Evolutionary conservation across 768 basidiomycete genomes (phyloP), one percentile per base, ranked within the genome.

Genomic region (Lactarius sanguifluus): DNA sequence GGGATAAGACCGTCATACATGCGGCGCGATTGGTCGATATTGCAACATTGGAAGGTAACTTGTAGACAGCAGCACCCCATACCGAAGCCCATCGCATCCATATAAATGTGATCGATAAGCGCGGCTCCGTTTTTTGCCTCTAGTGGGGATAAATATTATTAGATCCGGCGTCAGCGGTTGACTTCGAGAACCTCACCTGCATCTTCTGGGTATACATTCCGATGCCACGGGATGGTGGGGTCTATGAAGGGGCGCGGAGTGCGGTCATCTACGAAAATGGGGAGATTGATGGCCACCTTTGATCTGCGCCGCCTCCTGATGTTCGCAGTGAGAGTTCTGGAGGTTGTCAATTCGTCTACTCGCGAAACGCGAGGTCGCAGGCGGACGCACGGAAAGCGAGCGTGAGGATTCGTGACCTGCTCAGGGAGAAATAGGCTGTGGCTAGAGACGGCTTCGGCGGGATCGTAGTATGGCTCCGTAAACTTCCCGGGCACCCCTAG

Each of bases 11-110:
- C 92, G 75, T 99, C 97, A 75, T 99, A 99, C 78, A 98, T 86
- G 62, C 92, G 82, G 73, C 94, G 83, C 13, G 97, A 95, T 75
- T 99, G 95, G 38, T 85, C 83, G 32, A 99, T 87, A 78, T 94
- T 94, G 77, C 94, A 97, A 3, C 95, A 90, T 77, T 99, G 97
- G 79, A 98, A 98, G 16, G 97, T 99, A 67, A 98, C 83, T 73
- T 99, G 97, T 60, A 99, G 81, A 77, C 97, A 98, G 73, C 94
- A 96, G 71, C 96, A 98, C 7, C 97, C 97, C 97, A 98, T 99
- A 57, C 97, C 97, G 76, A 99, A 99, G 34, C 96, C 96, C 97
- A 98, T 98, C 10, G 97, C 96, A 76, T 99, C 97, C 81, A 98
- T 85, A 75, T 98, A 98, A 69, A 99, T 92, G 76, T 98, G 96